Conservation (phyloP, 23 red algal genomes). For the Gracilariopsis chorda region DNA sequence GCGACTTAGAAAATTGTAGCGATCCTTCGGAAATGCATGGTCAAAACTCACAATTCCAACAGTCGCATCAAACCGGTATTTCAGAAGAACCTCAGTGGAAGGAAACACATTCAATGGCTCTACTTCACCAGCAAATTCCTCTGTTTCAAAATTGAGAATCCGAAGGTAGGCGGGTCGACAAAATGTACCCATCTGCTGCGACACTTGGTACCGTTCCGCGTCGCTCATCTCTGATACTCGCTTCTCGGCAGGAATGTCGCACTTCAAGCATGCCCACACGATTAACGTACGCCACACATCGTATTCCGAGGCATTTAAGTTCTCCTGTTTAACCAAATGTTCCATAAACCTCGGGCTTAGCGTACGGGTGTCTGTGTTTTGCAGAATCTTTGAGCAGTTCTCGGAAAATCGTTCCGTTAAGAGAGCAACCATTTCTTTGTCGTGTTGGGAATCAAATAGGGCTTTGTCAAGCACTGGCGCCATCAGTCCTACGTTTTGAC, state of each 20-base stretch:
- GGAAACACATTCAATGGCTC: conserved; percentile 34
- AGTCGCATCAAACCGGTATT: conserved; percentile 34
- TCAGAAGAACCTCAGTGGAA: background rate
- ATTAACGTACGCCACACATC: conserved; percentile 26
- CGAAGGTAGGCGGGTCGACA: conserved; percentile 22
- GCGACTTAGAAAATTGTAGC: conserved; percentile 4
- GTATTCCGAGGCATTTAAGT: conserved; percentile 29
- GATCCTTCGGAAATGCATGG: background rate
- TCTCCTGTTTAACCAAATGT: conserved; percentile 41
- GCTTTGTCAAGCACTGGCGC: conserved; percentile 9
- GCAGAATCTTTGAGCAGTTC: background rate
- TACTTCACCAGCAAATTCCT: conserved; percentile 40
- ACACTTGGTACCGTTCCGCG: background rate
- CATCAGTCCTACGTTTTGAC: background rate
- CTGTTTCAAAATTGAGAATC: conserved; percentile 41
- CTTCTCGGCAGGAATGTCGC: background rate
- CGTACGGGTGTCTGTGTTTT: background rate
- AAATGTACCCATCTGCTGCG: background rate
- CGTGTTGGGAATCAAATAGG: background rate
- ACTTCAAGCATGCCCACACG: conserved; percentile 28
- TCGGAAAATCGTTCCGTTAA: conserved; percentile 27
- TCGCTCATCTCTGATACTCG: conserved; percentile 15
- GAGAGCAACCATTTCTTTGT: background rate
- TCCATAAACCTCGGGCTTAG: conserved; percentile 9
- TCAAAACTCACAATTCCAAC: background rate